Percentiles rank a stretch among this genome's conserved stretches.
phyloP scores from a whole-genome alignment of 2,329 filamentous ascomycete species.

The Botryotinia narcissicola region DNA sequence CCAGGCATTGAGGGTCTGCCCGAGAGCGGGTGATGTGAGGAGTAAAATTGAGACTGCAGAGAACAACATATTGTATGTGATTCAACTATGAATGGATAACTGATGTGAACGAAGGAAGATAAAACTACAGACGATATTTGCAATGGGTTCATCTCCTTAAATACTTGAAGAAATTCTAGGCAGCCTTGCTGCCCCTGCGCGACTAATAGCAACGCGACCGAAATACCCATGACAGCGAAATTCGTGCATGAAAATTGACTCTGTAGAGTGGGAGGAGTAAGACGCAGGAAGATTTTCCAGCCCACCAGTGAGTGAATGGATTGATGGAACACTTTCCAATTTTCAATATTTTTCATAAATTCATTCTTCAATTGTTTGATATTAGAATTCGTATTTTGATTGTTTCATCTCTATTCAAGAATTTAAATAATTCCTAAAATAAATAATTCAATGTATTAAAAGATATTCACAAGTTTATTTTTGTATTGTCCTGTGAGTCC shows the following conservation, averaged over 20 bases:
- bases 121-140: not conserved
- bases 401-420: too few species aligned
- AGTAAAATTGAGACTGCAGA: not conserved
- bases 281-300: not conserved
- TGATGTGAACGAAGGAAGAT: not conserved
- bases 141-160: not conserved
- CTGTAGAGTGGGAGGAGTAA: not conserved
- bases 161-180: not conserved
- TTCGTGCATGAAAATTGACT: not conserved
- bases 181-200: not conserved
- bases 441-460: too few species aligned
- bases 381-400: too few species aligned
- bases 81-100: not conserved
- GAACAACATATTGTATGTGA: not conserved
- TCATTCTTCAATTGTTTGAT: too few species aligned
- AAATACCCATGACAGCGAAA: not conserved
- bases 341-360: too few species aligned
- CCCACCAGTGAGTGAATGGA: too few species aligned
- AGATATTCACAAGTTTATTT: too few species aligned
- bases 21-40: not conserved
- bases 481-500: too few species aligned
- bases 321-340: too few species aligned
- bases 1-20: slow-evolving; percentile 4
- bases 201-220: not conserved
- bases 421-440: too few species aligned